Evolutionary conservation across 352 stramenopile genomes (phyloP).

Genomic region (Salisapilia sapeloensis): DNA sequence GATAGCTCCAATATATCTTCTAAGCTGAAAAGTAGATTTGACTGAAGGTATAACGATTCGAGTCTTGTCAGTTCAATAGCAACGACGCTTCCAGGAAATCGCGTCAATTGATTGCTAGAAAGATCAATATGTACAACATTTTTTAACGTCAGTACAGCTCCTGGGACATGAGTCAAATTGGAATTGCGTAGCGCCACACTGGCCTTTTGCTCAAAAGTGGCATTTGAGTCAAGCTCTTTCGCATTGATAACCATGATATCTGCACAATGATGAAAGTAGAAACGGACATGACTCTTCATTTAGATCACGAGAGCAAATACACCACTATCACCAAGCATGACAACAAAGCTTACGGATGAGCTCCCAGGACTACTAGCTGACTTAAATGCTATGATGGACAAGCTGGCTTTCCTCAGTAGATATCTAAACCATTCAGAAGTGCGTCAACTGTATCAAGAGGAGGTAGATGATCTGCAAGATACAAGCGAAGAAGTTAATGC

Average conservation of each 20-base stretch:
- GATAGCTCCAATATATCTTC: slow-evolving; percentile 47
- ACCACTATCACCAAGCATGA: slow-evolving; percentile 10
- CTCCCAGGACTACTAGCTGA: slow-evolving; percentile 40
- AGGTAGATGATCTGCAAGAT: too few species aligned
- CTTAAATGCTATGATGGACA: slow-evolving; percentile 33
- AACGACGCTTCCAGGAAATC: slow-evolving; percentile 30
- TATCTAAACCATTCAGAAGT: too few species aligned
- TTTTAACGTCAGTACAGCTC: slow-evolving; percentile 25
- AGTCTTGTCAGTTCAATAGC: slow-evolving; percentile 18
- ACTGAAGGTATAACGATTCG: slow-evolving; percentile 24
- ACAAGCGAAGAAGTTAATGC: too few species aligned
- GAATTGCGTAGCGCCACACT: slow-evolving; percentile 17
- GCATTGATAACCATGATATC: too few species aligned
- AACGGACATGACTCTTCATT: not conserved
- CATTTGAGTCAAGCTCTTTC: too few species aligned
- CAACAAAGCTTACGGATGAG: slow-evolving; percentile 35
- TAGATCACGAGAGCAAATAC: not conserved
- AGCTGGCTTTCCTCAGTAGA: slow-evolving; percentile 18
- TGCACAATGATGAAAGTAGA: too few species aligned
- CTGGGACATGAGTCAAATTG: slow-evolving; percentile 15
- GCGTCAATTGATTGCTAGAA: slow-evolving; percentile 34
- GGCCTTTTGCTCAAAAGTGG: slow-evolving; percentile 12
- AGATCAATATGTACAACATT: slow-evolving; percentile 37
- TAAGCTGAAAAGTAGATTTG: slow-evolving; percentile 41
- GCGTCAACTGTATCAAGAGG: too few species aligned